These are phyloP conservation scores for Tanacetum coccineum DNA, from an alignment of 129 eudicot genomes.

Conservation along the genomic window DNA sequence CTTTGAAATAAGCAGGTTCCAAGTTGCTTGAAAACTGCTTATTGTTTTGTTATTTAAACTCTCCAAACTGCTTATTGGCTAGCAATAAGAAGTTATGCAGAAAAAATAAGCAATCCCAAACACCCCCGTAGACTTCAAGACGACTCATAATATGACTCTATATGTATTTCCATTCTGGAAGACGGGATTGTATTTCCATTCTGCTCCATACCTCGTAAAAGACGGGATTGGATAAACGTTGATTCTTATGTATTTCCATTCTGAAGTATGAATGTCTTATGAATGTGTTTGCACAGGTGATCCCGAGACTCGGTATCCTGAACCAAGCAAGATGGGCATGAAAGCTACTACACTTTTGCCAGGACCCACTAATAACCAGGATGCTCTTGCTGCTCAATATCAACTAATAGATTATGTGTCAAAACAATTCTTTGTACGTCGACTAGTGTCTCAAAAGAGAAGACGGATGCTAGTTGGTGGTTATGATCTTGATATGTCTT, in stretches of 20 bases:
- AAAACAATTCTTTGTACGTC: slow-evolving; percentile 44
- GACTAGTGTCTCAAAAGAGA: slow-evolving; percentile 64
- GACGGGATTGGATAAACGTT: no score
- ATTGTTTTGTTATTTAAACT: no score
- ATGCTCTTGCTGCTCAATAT: slow-evolving; percentile 20
- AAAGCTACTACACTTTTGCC: slow-evolving; percentile 40
- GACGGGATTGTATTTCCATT: no score
- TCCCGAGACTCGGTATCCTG: slow-evolving; percentile 17
- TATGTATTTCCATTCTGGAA: no score
- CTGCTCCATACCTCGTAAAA: no score
- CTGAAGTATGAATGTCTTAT: not conserved
- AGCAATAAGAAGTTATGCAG: no score
- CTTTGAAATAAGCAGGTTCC: no score
- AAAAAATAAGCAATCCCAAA: no score
- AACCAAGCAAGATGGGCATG: slow-evolving; percentile 40
- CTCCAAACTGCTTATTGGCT: no score
- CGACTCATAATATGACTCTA: not conserved
- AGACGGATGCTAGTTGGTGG: slow-evolving; percentile 83
- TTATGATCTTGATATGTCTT: slow-evolving; percentile 82
- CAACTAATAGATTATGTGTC: slow-evolving; percentile 50
- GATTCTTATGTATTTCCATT: no score
- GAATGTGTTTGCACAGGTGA: slow-evolving; percentile 21
- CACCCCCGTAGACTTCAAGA: not conserved
- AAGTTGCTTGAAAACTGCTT: no score
- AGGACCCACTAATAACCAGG: slow-evolving; percentile 14